phyloP scores from a whole-genome alignment of 2,329 filamentous ascomycete genomes.

The Colletotrichum neosansevieriae region DNA sequence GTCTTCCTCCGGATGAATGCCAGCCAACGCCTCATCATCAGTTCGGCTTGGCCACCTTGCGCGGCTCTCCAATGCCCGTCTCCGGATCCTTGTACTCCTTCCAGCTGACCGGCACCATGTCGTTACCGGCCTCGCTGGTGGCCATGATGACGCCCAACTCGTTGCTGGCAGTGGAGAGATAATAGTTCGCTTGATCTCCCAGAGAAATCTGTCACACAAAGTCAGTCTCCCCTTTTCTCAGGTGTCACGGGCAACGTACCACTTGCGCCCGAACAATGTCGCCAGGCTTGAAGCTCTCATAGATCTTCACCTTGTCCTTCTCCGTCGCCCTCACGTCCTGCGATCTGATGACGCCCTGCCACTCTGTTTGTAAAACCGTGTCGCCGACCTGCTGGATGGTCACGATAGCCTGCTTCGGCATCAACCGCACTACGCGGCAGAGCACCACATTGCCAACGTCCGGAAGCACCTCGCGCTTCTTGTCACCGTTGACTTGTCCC shows the following conservation, averaged over 20 bases:
- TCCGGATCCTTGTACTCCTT: conserved; percentile 90
- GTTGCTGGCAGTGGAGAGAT: conserved; percentile 91
- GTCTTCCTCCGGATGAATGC: conserved; percentile 1
- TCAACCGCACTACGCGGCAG: conserved; percentile 86
- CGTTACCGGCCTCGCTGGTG: conserved; percentile 85
- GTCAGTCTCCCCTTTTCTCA: conserved; percentile 25
- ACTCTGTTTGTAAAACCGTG: conserved; percentile 80
- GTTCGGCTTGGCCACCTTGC: conserved; percentile 95
- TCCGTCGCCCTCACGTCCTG: conserved; percentile 96
- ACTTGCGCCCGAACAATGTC: conserved; percentile 91
- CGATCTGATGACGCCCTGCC: conserved; percentile 85
- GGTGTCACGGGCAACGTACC: conserved; percentile 60
- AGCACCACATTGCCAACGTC: conserved; percentile 85
- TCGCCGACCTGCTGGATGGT: conserved; percentile 86
- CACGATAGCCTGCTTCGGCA: conserved; percentile 85
- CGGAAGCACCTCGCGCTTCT: conserved; percentile 80
- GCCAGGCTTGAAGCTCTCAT: conserved; percentile 91
- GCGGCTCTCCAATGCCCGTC: conserved; percentile 79
- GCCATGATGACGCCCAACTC: conserved; percentile 95
- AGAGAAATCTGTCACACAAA: conserved; percentile 75
- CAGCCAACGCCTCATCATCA: conserved; percentile 57
- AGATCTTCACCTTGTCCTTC: conserved; percentile 93
- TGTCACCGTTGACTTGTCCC: conserved; percentile 45
- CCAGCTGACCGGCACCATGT: conserved; percentile 95
- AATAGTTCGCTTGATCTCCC: conserved; percentile 95